phyloP scores from a whole-genome alignment of 1,284 basidiomycete genomes.

The Ustilago cynodontis region DNA sequence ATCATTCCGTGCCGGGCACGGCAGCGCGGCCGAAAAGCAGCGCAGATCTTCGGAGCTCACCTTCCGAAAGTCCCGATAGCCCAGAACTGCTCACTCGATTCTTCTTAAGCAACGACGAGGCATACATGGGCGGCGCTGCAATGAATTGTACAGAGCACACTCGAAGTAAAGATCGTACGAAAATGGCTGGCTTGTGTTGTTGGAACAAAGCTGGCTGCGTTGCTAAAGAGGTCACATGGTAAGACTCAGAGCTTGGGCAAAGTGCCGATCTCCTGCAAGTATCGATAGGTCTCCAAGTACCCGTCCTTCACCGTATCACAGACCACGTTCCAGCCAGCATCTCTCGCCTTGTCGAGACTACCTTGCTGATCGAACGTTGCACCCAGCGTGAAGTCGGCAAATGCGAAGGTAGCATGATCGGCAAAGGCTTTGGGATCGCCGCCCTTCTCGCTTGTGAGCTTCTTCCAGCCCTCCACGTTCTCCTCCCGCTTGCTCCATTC shows the following conservation, averaged over 20 bases:
- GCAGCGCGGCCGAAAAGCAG: not conserved
- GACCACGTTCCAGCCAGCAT: conserved; percentile 32
- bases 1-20: not conserved
- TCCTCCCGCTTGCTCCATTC: conserved; percentile 37
- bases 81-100: no score
- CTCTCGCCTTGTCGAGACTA: conserved; percentile 41
- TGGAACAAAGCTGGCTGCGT: no score
- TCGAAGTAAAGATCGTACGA: no score
- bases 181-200: no score
- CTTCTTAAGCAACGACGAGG: no score
- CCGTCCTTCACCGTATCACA: conserved; percentile 50
- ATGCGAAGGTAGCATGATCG: conserved; percentile 43
- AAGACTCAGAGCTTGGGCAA: conserved; percentile 23
- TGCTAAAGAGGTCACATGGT: not conserved
- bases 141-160: no score
- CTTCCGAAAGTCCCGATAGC: no score
- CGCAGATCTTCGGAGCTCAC: no score
- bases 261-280: conserved; percentile 45
- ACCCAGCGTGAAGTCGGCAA: conserved; percentile 49
- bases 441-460: conserved; percentile 38
- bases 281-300: conserved; percentile 43
- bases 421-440: conserved; percentile 38
- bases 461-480: conserved; percentile 43
- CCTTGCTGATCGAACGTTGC: conserved; percentile 49
- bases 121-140: no score